These are phyloP conservation scores for Striga asiatica DNA, from an alignment of 257 asterid genomes.

Conservation along the genomic window DNA sequence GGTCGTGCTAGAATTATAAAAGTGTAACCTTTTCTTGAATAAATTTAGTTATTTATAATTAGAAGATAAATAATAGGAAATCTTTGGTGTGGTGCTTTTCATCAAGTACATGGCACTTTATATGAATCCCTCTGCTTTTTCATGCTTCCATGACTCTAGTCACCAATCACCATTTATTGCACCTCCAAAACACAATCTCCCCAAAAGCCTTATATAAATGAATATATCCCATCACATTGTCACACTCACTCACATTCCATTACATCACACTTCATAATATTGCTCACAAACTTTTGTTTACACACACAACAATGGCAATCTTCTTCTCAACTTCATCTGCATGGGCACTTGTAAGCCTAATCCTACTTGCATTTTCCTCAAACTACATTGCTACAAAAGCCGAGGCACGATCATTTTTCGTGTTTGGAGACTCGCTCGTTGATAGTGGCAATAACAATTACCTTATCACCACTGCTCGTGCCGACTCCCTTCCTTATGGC, in stretches of 20 bases:
- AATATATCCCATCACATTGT: slow-evolving; percentile 13
- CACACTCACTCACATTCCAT: slow-evolving; percentile 6
- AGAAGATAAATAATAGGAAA: no score
- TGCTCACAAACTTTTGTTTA: neutral
- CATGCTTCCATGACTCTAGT: neutral
- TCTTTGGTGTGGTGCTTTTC: no score
- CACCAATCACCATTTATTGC: slow-evolving; percentile 18
- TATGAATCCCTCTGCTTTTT: neutral
- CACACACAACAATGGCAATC: slow-evolving; percentile 24
- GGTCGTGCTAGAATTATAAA: no score
- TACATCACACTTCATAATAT: neutral
- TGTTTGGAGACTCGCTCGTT: slow-evolving; percentile 82
- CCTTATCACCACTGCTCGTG: slow-evolving; percentile 59
- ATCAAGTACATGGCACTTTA: no score
- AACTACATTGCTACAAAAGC: slow-evolving; percentile 12
- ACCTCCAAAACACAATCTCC: neutral
- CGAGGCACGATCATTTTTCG: slow-evolving; percentile 67
- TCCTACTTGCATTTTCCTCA: slow-evolving; percentile 22
- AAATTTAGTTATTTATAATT: no score
- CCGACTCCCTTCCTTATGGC: slow-evolving; percentile 84
- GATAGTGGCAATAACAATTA: slow-evolving; percentile 89
- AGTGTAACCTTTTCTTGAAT: no score
- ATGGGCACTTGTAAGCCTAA: slow-evolving; percentile 18
- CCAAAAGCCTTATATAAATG: slow-evolving; percentile 3
- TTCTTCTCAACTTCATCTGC: slow-evolving; percentile 16